Conservation (phyloP, 768 basidiomycete species). For the Agrocybe chaxingu region DNA sequence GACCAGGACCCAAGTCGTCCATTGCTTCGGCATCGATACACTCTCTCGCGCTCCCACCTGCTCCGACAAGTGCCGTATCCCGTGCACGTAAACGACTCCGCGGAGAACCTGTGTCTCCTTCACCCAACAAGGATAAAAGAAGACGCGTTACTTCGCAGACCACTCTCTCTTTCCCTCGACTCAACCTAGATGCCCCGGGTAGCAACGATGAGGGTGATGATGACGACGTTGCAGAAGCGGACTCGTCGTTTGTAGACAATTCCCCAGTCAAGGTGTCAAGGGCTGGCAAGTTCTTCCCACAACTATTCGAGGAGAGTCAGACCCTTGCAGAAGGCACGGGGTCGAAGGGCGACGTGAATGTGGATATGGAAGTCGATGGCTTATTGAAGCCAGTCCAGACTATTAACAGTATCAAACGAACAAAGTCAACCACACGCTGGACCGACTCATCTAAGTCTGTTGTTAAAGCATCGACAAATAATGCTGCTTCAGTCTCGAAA, state of each 20-base stretch:
- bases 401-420: too few relatives aligned
- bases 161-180: conserved; percentile 32
- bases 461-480: neutral
- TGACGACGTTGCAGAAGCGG: conserved; percentile 15
- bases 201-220: conserved; percentile 25
- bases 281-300: conserved; percentile 59
- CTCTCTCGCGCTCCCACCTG: conserved; percentile 11
- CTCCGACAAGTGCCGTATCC: conserved; percentile 44
- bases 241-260: conserved; percentile 59
- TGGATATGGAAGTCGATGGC: neutral
- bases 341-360: conserved; percentile 9
- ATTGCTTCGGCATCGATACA: conserved; percentile 13
- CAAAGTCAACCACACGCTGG: too few relatives aligned
- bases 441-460: too few relatives aligned
- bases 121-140: conserved; percentile 75
- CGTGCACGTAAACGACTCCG: conserved; percentile 79
- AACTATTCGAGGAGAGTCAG: conserved; percentile 55
- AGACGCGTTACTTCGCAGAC: conserved; percentile 48
- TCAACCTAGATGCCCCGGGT: conserved; percentile 14
- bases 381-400: too few relatives aligned
- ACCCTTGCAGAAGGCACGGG: conserved; percentile 18
- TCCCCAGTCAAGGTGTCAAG: conserved; percentile 65
- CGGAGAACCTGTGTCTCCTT: conserved; percentile 81
- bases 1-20: conserved; percentile 18
- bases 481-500: neutral